Evolutionary conservation across 1,284 basidiomycete genomes (phyloP), one percentile per base, ranked within the genome.

Genomic region (Trametes sp.): DNA sequence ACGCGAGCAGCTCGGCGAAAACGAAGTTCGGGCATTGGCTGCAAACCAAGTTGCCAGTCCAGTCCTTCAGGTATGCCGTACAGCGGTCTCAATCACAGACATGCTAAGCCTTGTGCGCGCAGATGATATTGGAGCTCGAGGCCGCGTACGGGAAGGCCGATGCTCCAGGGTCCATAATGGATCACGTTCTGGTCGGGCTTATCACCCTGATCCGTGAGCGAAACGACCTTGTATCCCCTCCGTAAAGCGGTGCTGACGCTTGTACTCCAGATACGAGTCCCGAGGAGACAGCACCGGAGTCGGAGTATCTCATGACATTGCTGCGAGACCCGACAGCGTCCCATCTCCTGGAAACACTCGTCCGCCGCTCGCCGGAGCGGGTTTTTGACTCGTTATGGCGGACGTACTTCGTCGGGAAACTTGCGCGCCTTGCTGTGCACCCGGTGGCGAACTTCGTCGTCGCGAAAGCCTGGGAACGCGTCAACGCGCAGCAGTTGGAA

Each of bases 371-470:
- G 7, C 88, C 94, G 0, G 75, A 80, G 4, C 68, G 75, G n/a
- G 82, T 88, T 4, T 96, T 95, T 73, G 73, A 79, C 33, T 72
- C 82, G 0, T 72, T 98, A 6, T 98, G 95, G 95, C 72, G 76
- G 5, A 83, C 84, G 0, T 96, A 97, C 76, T 91, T 98, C 72
- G 75, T 78, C 50, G 84, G 87, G 24, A 93, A 90, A 68, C 78
- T 96, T 44, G 77, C 83, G 7, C 87, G 89, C 64, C 80, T 97
- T 28, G 87, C 91, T 5, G 78, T 83, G 13, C 96, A 98, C 76
- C 94, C 95, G 1, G 92, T 95, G 3, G 94, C 93, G 24, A 98
- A 98, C 74, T 98, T 95, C 71, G 94, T 97, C 19, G 82, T 95
- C 7, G 91, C 94, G 0, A 91, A 88, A 72, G 92, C 89, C 0